Evolutionary conservation across 352 stramenopile species (phyloP).

Genomic region (Phytopythium sindhum): DNA sequence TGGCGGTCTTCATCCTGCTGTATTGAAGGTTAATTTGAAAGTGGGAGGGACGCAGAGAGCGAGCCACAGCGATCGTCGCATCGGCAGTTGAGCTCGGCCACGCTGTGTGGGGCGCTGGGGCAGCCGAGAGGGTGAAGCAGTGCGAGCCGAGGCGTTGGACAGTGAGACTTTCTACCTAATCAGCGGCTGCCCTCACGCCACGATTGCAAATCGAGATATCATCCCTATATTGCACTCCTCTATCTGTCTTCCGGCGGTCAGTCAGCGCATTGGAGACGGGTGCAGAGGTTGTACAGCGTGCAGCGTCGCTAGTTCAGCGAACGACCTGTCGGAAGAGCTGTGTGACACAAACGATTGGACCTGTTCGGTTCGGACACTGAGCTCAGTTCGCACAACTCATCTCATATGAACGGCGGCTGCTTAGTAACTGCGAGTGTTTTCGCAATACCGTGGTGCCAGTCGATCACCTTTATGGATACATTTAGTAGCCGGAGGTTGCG

Average conservation of each 20-base stretch:
- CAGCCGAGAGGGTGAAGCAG: neutral
- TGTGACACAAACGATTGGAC: neutral
- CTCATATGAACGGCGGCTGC: neutral
- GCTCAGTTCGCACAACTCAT: neutral
- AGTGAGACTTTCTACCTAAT: neutral
- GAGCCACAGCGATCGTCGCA: neutral
- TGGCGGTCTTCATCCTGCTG: constrained; percentile 1
- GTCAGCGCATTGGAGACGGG: neutral
- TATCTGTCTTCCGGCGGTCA: neutral
- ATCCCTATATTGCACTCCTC: neutral
- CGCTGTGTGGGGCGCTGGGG: no score
- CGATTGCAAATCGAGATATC: neutral
- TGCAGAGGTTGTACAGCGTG: no score
- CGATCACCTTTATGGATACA: no score
- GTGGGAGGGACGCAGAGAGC: neutral
- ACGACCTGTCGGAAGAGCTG: neutral
- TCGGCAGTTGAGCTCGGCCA: no score
- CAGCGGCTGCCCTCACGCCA: neutral
- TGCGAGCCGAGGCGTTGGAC: neutral
- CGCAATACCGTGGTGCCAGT: neutral
- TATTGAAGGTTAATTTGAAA: neutral
- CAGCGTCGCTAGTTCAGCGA: neutral
- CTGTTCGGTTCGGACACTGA: neutral
- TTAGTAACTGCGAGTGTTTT: neutral
- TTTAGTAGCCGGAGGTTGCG: neutral